Base-by-base conservation (phyloP, 495 filamentous ascomycete species). In the Aspergillus wentii region DNA sequence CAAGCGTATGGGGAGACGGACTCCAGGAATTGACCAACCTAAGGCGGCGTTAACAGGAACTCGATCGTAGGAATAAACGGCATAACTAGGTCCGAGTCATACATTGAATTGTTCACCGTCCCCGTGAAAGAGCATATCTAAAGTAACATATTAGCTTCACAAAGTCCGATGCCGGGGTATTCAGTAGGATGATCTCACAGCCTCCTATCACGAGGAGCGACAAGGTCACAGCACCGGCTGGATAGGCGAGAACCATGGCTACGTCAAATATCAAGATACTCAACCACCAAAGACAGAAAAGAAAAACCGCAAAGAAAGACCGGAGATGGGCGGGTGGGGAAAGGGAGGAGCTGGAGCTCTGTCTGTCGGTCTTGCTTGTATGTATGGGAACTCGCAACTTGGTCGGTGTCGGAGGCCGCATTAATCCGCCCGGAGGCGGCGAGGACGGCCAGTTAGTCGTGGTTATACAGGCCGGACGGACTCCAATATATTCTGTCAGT, bases 91-190 rank as follows among this genome's bases (percentile, higher is more conserved):
- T 15, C 5, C 21, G 34, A 8, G 33, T 59, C 82, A 35, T 81
- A 95, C 92, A 69, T 99, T 94, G 67, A 97, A 99, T 23, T 80
- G 72, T 76, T 99, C 94, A 45, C 94, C 92, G 54, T 90, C 87
- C 35, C 87, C 89, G 50, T 88, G 91, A 58, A 99, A 94, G 43
- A 99, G 85, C 85, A 99, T 88, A 68, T 99, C 94, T 98, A 59
- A 22, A 36, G 41, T 48, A 71, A 28, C 43, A 66, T 8, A 42
- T 57, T 55, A 66, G 62, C 44, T 44, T 29, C 31, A 41, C 48
- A 36, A 48, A 43, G 26, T 43, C 33, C 28, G 26, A 35, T 30
- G 33, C 28, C 25, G 13, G n/a, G n/a, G n/a, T n/a, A n/a, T n/a
- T n/a, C n/a, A n/a, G n/a, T n/a, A n/a, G n/a, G n/a, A n/a, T n/a